A percentile compares a stretch with the other conserved stretches of the same genome.
These are phyloP conservation scores for Penicillium sp. DNA, from an alignment of 2,329 filamentous ascomycete genomes.

Conservation along the genomic window DNA sequence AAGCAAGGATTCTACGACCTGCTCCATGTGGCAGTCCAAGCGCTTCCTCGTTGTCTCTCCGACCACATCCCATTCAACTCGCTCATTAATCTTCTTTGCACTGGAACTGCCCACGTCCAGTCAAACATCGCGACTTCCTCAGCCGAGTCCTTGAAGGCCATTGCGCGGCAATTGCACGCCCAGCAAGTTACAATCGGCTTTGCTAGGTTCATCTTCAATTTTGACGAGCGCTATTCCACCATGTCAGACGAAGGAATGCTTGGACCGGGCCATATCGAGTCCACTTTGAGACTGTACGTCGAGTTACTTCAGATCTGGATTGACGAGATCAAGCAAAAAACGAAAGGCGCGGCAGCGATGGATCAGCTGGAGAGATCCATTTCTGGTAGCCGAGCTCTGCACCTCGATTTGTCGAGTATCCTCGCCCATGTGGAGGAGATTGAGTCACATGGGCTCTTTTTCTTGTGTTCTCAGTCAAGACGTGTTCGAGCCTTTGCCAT, in stretches of 20 bases:
- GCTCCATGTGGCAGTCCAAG: constrained; percentile 91
- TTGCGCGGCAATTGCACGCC: constrained; percentile 86
- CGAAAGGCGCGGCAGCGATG: constrained; percentile 65
- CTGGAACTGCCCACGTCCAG: constrained; percentile 93
- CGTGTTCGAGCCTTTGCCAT: constrained; percentile 87
- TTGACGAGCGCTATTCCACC: constrained; percentile 93
- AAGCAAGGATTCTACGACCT: constrained; percentile 95
- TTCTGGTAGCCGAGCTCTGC: constrained; percentile 68
- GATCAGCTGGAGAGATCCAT: constrained; percentile 62
- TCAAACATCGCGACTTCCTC: constrained; percentile 89
- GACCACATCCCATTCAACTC: constrained; percentile 89
- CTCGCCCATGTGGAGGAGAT: constrained; percentile 95
- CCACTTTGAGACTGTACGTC: constrained; percentile 85
- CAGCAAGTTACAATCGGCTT: constrained; percentile 97
- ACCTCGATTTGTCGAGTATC: constrained; percentile 81
- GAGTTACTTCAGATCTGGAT: constrained; percentile 97
- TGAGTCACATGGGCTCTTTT: constrained; percentile 94
- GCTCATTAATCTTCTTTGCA: constrained; percentile 90
- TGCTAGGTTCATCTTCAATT: constrained; percentile 96
- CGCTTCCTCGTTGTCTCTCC: constrained; percentile 88
- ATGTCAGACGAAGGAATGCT: constrained; percentile 98
- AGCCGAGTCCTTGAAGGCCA: constrained; percentile 88
- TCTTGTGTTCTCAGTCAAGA: constrained; percentile 91
- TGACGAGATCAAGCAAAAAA: constrained; percentile 87
- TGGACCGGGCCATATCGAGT: constrained; percentile 90